phyloP scores from a whole-genome alignment of 352 stramenopile species.

The Peronospora farinosa region DNA sequence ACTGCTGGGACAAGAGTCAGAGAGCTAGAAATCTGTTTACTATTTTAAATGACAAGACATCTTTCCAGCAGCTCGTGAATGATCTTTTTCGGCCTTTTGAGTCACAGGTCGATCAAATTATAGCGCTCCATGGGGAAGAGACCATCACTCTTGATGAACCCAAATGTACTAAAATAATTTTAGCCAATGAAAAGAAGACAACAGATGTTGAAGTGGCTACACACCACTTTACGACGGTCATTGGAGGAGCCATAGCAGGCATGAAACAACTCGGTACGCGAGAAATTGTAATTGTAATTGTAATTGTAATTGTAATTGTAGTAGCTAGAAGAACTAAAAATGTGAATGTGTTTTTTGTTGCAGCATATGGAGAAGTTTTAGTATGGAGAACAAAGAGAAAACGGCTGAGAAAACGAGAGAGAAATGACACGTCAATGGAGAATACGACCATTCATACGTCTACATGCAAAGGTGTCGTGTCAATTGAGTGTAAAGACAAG shows the following conservation, averaged over 20 bases:
- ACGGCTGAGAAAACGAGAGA: constrained; percentile 2
- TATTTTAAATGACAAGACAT: constrained; percentile 29
- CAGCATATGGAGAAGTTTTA: constrained; percentile 42
- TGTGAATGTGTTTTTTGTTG: constrained; percentile 1
- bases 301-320: too few species aligned
- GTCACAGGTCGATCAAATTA: constrained; percentile 37
- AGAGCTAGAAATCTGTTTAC: constrained; percentile 34
- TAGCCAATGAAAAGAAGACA: neutral
- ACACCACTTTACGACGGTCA: constrained; percentile 30
- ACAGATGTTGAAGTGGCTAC: neutral
- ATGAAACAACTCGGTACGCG: constrained; percentile 28
- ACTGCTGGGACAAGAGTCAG: constrained; percentile 27
- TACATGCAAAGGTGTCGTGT: constrained; percentile 26
- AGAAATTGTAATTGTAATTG: too few species aligned
- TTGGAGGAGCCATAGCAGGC: constrained; percentile 49
- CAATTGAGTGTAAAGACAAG: constrained; percentile 20
- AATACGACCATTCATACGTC: constrained; percentile 4
- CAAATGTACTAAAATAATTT: neutral
- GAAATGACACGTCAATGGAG: constrained; percentile 3
- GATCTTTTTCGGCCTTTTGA: constrained; percentile 45
- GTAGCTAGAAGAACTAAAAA: neutral
- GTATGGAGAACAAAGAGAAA: constrained; percentile 17
- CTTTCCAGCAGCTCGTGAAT: constrained; percentile 30
- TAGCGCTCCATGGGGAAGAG: constrained; percentile 36
- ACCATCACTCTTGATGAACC: constrained; percentile 4